phyloP scores from a whole-genome alignment of 164 flowering plant genomes.

The Warburgia ugandensis region DNA sequence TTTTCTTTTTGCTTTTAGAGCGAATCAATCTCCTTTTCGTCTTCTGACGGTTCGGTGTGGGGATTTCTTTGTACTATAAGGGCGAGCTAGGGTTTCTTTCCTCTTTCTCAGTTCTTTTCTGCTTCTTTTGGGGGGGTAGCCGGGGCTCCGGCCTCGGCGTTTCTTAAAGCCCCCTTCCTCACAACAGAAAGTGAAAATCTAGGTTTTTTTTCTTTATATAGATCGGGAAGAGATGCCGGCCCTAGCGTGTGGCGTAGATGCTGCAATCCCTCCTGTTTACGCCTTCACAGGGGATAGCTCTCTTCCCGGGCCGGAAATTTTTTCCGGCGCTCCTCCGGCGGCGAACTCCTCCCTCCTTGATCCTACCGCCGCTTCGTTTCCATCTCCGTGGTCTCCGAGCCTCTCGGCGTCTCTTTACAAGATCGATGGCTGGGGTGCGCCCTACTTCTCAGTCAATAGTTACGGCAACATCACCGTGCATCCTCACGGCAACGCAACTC shows the following conservation, averaged over 20 bases:
- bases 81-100: conserved; percentile 34
- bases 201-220: background rate
- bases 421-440: conserved; percentile 83
- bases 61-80: conserved; percentile 28
- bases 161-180: conserved; percentile 88
- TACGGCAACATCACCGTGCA: conserved; percentile 70
- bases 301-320: conserved; percentile 43
- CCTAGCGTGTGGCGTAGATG: conserved; percentile 65
- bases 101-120: conserved; percentile 30
- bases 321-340: conserved; percentile 25
- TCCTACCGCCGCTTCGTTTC: background rate
- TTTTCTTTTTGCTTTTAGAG: background rate
- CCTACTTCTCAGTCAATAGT: conserved; percentile 75
- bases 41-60: conserved; percentile 62
- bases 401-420: conserved; percentile 66
- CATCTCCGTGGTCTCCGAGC: conserved; percentile 60
- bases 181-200: conserved; percentile 25
- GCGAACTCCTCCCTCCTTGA: conserved; percentile 14
- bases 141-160: conserved; percentile 99
- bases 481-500: conserved; percentile 58
- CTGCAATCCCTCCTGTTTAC: conserved; percentile 54
- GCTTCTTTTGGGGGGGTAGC: conserved; percentile 99
- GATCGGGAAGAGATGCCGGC: conserved; percentile 79
- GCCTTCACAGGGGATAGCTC: conserved; percentile 52
- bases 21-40: conserved; percentile 2